These are phyloP conservation scores for Dendrocalamus latiflorus DNA, from an alignment of 202 grass and related monocot genomes.

Conservation along the genomic window DNA sequence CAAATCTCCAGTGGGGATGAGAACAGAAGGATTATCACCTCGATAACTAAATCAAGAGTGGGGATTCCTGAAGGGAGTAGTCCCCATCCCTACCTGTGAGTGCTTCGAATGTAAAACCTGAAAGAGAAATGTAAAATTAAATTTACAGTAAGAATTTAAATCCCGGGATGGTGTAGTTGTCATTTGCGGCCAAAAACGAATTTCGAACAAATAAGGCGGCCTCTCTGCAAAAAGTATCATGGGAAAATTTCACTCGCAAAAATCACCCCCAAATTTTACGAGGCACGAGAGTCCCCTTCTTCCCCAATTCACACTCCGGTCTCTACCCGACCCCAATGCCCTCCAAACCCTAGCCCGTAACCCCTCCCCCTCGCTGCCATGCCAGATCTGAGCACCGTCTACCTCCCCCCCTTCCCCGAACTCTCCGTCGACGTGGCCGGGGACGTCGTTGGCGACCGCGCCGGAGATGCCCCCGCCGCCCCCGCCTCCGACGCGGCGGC, in stretches of 20 bases:
- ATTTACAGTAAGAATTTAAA: not conserved
- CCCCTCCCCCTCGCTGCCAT: not conserved
- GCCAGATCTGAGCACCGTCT: no score
- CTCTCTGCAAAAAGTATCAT: not conserved
- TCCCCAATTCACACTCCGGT: not conserved
- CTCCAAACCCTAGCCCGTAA: slow-evolving; percentile 31
- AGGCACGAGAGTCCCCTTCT: not conserved
- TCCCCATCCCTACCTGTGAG: no score
- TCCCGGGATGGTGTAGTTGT: not conserved
- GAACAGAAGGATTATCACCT: no score
- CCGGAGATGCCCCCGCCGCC: slow-evolving; percentile 4
- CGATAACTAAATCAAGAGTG: no score
- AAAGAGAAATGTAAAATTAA: no score
- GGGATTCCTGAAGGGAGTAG: no score
- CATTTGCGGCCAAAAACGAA: not conserved
- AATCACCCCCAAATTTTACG: not conserved
- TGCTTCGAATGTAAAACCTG: no score
- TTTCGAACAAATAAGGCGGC: not conserved
- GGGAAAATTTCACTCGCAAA: not conserved
- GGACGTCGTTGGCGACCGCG: not conserved
- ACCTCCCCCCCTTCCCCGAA: slow-evolving; percentile 5
- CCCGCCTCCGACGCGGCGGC: not conserved
- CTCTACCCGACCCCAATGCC: slow-evolving; percentile 32
- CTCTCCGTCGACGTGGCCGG: not conserved
- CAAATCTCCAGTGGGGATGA: no score